Percentiles rank a stretch among this genome's conserved stretches.
Evolutionary conservation across 306 rosid species (phyloP).

Genomic region (Morella rubra): DNA sequence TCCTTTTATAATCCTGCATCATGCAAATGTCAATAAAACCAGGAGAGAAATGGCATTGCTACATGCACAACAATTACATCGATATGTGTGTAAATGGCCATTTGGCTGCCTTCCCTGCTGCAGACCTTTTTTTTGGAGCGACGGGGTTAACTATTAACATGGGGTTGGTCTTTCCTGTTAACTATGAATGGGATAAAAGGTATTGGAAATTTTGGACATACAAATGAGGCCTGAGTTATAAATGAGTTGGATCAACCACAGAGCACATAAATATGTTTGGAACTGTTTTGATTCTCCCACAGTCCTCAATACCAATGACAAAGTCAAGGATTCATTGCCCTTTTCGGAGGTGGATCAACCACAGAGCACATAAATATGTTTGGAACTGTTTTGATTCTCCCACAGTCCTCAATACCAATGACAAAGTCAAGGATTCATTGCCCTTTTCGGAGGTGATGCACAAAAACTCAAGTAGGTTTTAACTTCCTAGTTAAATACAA

Average conservation of each 20-base stretch:
- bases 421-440: background rate
- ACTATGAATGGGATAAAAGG: background rate
- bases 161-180: too few relatives aligned
- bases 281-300: background rate
- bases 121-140: too few relatives aligned
- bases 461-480: background rate
- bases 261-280: background rate
- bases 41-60: background rate
- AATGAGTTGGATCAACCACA: background rate
- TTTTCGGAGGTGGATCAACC: background rate
- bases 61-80: background rate
- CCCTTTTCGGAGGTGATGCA: background rate
- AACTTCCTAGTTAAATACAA: background rate
- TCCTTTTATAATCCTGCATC: slow-evolving; percentile 77
- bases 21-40: slow-evolving; percentile 18
- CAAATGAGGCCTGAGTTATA: background rate
- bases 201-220: background rate
- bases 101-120: background rate
- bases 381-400: background rate
- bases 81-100: background rate
- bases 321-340: background rate
- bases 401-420: background rate
- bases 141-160: too few relatives aligned
- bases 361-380: background rate
- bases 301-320: background rate